These are phyloP conservation scores for Lepraria neglecta DNA, from an alignment of 495 filamentous ascomycete genomes.

Conservation along the genomic window DNA sequence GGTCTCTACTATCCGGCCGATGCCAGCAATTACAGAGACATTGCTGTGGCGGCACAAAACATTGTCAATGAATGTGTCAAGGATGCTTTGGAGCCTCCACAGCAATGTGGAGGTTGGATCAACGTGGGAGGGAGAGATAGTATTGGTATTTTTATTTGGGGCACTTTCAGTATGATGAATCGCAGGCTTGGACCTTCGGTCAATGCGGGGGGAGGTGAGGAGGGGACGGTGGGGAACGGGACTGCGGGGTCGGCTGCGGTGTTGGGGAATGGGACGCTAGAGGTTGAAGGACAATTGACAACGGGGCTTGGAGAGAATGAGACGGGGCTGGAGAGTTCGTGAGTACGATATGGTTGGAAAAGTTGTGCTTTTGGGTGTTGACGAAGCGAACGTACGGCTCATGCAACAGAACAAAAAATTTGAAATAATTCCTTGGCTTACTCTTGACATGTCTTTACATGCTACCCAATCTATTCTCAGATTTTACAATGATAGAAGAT, in stretches of 20 bases:
- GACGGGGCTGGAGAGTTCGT: not conserved
- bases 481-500: too few relatives aligned
- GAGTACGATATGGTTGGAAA: too few relatives aligned
- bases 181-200: not conserved
- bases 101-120: not conserved
- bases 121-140: not conserved
- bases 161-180: conserved; percentile 5
- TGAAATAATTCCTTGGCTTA: too few relatives aligned
- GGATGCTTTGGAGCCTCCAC: not conserved
- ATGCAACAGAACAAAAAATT: too few relatives aligned
- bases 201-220: not conserved
- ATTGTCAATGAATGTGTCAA: not conserved
- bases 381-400: too few relatives aligned
- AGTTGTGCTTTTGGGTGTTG: too few relatives aligned
- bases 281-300: not conserved
- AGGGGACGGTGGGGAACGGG: not conserved
- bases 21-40: not conserved
- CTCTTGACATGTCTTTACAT: too few relatives aligned
- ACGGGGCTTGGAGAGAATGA: not conserved
- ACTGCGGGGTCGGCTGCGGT: not conserved
- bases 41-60: not conserved
- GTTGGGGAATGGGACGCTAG: not conserved
- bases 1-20: not conserved
- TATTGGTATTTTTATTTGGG: conserved; percentile 10
- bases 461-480: too few relatives aligned